Conservation (phyloP, 192 early-diverging fungal genomes). For the Coemansia sp. region DNA sequence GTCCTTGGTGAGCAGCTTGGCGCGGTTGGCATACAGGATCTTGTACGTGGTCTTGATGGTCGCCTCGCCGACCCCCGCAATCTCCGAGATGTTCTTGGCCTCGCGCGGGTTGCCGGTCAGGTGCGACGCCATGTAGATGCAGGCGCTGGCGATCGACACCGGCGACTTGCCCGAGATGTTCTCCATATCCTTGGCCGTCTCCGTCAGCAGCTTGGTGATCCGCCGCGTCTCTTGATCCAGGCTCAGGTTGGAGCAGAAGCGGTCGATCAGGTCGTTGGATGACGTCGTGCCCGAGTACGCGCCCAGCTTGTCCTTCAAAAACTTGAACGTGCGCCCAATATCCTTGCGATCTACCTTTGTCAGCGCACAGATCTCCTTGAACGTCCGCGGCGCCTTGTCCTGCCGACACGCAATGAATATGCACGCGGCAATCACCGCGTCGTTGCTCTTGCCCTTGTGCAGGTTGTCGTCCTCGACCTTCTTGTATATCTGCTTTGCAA, state of each 20-base stretch:
- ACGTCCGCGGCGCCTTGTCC: conserved; percentile 80
- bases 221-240: conserved; percentile 66
- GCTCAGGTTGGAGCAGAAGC: conserved; percentile 79
- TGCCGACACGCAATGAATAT: conserved; percentile 91
- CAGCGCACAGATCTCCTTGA: conserved; percentile 88
- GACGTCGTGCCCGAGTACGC: conserved; percentile 60
- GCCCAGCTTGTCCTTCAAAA: conserved; percentile 54
- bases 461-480: conserved; percentile 83
- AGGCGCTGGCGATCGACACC: conserved; percentile 89
- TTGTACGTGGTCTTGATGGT: conserved; percentile 88
- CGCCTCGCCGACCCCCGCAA: conserved; percentile 88
- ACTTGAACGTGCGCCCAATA: conserved; percentile 73
- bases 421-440: conserved; percentile 87
- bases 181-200: conserved; percentile 75
- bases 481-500: conserved; percentile 92
- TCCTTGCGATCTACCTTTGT: conserved; percentile 93
- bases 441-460: conserved; percentile 74
- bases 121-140: conserved; percentile 81
- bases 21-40: conserved; percentile 58
- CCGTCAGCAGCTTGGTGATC: conserved; percentile 65
- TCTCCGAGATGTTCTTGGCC: conserved; percentile 75
- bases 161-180: conserved; percentile 91
- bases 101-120: conserved; percentile 63
- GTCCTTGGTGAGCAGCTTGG: conserved; percentile 51
- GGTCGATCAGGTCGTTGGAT: conserved; percentile 69